Base-by-base conservation (phyloP, 1,284 basidiomycete species). In the Naganishia liquefaciens region DNA sequence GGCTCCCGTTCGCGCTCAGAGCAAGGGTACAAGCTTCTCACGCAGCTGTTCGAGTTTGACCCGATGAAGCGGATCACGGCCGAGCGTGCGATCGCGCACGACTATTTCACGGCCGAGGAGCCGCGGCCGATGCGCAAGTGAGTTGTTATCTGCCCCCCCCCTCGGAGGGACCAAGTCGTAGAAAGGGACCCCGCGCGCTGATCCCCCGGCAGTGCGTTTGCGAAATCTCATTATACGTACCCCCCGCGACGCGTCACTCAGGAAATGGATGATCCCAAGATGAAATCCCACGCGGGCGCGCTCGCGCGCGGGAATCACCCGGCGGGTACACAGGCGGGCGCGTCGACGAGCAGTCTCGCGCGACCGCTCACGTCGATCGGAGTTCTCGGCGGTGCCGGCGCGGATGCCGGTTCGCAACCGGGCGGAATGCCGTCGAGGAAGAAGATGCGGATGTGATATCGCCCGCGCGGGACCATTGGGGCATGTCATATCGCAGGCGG, bases 21-120 rank as follows among this genome's bases (percentile, higher is more conserved):
- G 2, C 68, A 70, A 25, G 91, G 89, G 4, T 87, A 89, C 71
- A 90, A 96, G 68, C 85, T 99, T 54, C 85, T 98, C n/a, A 84
- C 84, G 7, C 82, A 72, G 68, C 82, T 95, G 42, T 93, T 97
- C 74, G 85, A 86, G 27, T 99, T 94, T 80, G 93, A 98, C 77
- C 95, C 95, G 0, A 88, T 89, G 68, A 86, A 84, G 69, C 84
- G 96, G 17, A 83, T 97, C 43, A 92, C 89, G 0, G 92, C 93
- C 0, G 84, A 85, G 68, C 86, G 91, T 68, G 88, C 91, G 0
- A 80, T 99, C 1, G 81, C 82, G 17, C 94, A 98, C 76, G 74
- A 77, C 0, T 85, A 82, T 81, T 84, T 84, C 70, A 75, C 73
- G 19, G 80, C 80, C 33, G 80, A 76, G 37, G 76, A 63, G 64